Evolutionary conservation across 805 yeast species (phyloP).

Genomic region (Vanderwaltozyma polyspora): DNA sequence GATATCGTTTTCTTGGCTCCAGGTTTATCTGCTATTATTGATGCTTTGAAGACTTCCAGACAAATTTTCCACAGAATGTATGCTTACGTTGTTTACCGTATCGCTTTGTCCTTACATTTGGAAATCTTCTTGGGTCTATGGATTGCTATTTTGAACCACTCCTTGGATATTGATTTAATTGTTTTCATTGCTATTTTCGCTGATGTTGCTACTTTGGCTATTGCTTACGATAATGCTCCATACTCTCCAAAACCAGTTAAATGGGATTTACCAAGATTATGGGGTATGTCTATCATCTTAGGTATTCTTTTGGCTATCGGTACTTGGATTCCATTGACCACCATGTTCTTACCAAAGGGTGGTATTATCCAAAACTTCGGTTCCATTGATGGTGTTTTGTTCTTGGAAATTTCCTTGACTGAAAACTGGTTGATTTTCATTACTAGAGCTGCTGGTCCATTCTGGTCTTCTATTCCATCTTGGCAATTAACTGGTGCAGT

Average conservation of each 20-base stretch:
- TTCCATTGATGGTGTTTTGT: slow-evolving; percentile 83
- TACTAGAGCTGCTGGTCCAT: slow-evolving; percentile 95
- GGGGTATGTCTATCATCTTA: slow-evolving; percentile 90
- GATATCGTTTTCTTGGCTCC: slow-evolving; percentile 93
- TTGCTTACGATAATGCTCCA: slow-evolving; percentile 97
- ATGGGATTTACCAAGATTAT: slow-evolving; percentile 93
- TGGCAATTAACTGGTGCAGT: slow-evolving; percentile 97
- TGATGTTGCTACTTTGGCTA: slow-evolving; percentile 93
- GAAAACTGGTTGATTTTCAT: slow-evolving; percentile 96
- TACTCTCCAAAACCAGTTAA: slow-evolving; percentile 86
- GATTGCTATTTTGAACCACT: slow-evolving; percentile 86
- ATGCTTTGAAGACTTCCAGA: slow-evolving; percentile 88
- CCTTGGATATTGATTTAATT: slow-evolving; percentile 81
- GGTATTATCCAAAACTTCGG: slow-evolving; percentile 96
- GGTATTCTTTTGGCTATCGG: slow-evolving; percentile 82
- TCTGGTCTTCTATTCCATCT: slow-evolving; percentile 94
- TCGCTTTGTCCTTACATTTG: slow-evolving; percentile 89
- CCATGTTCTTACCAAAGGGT: slow-evolving; percentile 82
- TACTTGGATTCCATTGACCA: slow-evolving; percentile 90
- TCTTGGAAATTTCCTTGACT: slow-evolving; percentile 88
- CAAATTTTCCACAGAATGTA: slow-evolving; percentile 99
- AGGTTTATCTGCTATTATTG: slow-evolving; percentile 90
- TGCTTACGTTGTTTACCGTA: slow-evolving; percentile 95
- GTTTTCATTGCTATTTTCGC: slow-evolving; percentile 96
- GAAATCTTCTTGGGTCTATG: slow-evolving; percentile 92